A percentile compares a stretch with the other conserved stretches of the same genome.
Evolutionary conservation across 2,329 filamentous ascomycete genomes (phyloP).

Genomic region (Diaporthe eres): DNA sequence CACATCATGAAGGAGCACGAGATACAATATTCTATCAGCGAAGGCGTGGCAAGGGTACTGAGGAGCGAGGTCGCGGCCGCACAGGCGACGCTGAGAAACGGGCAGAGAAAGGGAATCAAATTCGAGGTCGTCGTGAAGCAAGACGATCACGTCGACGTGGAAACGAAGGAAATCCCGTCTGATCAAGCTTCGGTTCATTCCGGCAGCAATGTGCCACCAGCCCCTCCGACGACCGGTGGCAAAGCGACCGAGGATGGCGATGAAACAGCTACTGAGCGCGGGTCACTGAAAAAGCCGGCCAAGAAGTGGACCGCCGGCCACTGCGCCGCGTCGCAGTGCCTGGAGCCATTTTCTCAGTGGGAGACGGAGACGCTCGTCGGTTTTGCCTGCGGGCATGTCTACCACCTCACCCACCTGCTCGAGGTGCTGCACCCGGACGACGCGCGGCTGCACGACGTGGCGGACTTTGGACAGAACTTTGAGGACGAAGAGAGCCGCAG

Average conservation of each 20-base stretch:
- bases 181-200: conserved; percentile 42
- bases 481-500: conserved; percentile 57
- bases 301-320: conserved; percentile 64
- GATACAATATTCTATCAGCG: conserved; percentile 92
- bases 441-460: conserved; percentile 56
- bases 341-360: conserved; percentile 68
- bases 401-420: conserved; percentile 81
- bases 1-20: conserved; percentile 97
- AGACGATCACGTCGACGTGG: conserved; percentile 59
- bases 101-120: conserved; percentile 88
- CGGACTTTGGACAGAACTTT: conserved; percentile 59
- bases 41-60: conserved; percentile 88
- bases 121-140: conserved; percentile 78
- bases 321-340: conserved; percentile 68
- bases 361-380: conserved; percentile 82
- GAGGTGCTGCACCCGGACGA: conserved; percentile 63
- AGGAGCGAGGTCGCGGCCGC: conserved; percentile 88
- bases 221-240: conserved; percentile 43
- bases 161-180: conserved; percentile 56
- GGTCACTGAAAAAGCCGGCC: conserved; percentile 49
- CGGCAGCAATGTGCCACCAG: conserved; percentile 30
- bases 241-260: conserved; percentile 30
- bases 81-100: conserved; percentile 84
- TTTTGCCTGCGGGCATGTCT: conserved; percentile 87
- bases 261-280: conserved; percentile 19